Evolutionary conservation across 2,329 filamentous ascomycete genomes (phyloP), one percentile per base, ranked within the genome.

Genomic region (Cladorrhinum sp.): DNA sequence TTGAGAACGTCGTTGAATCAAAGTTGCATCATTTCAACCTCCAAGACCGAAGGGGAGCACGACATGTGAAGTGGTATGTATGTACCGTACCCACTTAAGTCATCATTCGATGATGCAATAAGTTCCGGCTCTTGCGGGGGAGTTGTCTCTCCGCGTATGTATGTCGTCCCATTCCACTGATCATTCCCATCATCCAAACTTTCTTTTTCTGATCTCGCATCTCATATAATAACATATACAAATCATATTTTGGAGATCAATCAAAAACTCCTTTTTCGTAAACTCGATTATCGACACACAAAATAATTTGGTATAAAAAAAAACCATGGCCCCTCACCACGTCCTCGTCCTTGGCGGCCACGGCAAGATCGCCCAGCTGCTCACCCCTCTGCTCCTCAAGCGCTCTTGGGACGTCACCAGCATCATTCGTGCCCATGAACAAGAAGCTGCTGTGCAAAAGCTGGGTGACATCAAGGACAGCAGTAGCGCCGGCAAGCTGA

Each of bases 321-420:
- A 3, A 2, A 36, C n/a, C n/a, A 68, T 55, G 63, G 69, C 72
- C 64, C 66, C 66, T 65, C 78, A 73, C 27, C 79, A 84, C 70
- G 85, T 93, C 61, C 85, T 93, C 62, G 76, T 95, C 66, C 84
- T 95, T 64, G 91, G 91, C 69, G 91, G 91, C 69, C 90, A 93
- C 77, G 91, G 91, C 76, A 91, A 92, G 72, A 76, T 95, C 62
- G 84, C 90, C 66, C 85, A 90, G 61, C 77, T 88, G 49, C 81
- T 95, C 41, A 95, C 91, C 8, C 89, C 89, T 1, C 81, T 93
- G 61, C 85, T 96, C 7, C 84, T 95, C 48, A 80, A 85, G 55
- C 85, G 87, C 65, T 85, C 84, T 32, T 93, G 90, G 88, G 85
- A 84, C 65, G 88, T 96, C 57, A 92, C 89, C 62, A 91, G 87